These are phyloP conservation scores for Phytophthora cactorum DNA, from an alignment of 352 stramenopile species.

Conservation along the genomic window DNA sequence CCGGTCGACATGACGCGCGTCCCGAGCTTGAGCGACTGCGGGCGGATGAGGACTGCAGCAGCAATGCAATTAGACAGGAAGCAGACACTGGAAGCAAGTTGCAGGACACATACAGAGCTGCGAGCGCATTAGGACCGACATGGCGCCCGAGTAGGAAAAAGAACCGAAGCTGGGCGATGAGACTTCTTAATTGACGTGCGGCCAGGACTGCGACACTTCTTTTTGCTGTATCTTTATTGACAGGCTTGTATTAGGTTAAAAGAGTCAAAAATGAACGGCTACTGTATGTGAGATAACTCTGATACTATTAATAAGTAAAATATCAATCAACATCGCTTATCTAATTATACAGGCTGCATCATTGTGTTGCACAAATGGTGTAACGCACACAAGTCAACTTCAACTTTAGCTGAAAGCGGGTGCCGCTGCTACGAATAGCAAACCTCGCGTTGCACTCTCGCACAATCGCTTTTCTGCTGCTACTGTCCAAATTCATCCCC, in stretches of 20 bases:
- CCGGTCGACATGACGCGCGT: conserved; percentile 31
- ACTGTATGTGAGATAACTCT: too few relatives aligned
- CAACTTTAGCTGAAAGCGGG: conserved; percentile 16
- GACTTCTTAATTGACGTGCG: conserved; percentile 15
- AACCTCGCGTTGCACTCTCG: not conserved
- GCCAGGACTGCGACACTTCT: not conserved
- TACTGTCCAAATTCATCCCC: not conserved
- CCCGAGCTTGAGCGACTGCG: conserved; percentile 45
- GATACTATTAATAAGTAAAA: too few relatives aligned
- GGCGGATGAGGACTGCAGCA: conserved; percentile 49
- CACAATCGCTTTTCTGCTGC: conserved; percentile 4
- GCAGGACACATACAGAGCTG: conserved; percentile 49
- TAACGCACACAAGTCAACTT: conserved; percentile 23
- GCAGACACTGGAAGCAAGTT: not conserved
- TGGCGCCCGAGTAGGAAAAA: conserved; percentile 4
- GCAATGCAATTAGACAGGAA: conserved; percentile 4
- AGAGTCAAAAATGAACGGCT: not conserved
- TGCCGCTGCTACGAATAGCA: conserved; percentile 19
- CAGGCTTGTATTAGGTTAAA: not conserved
- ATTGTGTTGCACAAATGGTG: conserved; percentile 13
- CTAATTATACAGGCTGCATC: not conserved
- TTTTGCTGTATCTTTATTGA: not conserved
- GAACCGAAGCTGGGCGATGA: not conserved
- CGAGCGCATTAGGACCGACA: conserved; percentile 57
- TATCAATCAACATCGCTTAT: too few relatives aligned